A percentile compares a stretch with the other conserved stretches of the same genome.
These are phyloP conservation scores for Perkinsus olseni DNA, from an alignment of 169 alveolate genomes.

Conservation along the genomic window DNA sequence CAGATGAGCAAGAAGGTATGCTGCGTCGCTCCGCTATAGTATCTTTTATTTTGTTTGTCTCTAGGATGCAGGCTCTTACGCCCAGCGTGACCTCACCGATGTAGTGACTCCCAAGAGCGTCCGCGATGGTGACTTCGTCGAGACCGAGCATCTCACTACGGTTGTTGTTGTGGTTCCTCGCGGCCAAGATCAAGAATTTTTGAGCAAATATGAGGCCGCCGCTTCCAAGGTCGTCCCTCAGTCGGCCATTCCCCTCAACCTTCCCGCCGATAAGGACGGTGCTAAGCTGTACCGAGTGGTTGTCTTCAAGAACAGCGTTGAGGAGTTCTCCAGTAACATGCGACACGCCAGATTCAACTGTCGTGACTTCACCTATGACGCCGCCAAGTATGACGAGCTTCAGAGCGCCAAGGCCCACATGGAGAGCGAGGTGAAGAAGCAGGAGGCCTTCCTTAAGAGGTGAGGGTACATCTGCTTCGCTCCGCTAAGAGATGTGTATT, in stretches of 20 bases:
- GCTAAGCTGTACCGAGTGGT: slow-evolving; percentile 51
- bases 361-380: slow-evolving; percentile 49
- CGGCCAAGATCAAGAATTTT: slow-evolving; percentile 40
- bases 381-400: slow-evolving; percentile 37
- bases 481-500: background rate
- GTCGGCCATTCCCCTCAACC: slow-evolving; percentile 21
- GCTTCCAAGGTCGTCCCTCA: slow-evolving; percentile 60
- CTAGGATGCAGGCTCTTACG: background rate
- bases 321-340: slow-evolving; percentile 37
- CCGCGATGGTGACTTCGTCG: slow-evolving; percentile 39
- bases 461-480: background rate
- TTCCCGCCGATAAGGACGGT: slow-evolving; percentile 57
- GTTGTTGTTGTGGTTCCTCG: slow-evolving; percentile 51
- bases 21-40: background rate
- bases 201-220: slow-evolving; percentile 40
- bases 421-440: slow-evolving; percentile 43
- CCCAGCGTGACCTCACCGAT: slow-evolving; percentile 50
- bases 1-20: background rate
- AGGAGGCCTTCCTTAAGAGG: slow-evolving; percentile 31
- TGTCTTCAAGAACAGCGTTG: slow-evolving; percentile 40
- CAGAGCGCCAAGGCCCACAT: slow-evolving; percentile 31
- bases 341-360: slow-evolving; percentile 24
- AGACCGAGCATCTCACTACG: slow-evolving; percentile 51
- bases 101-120: slow-evolving; percentile 52
- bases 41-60: background rate